Percentiles rank a stretch among this genome's conserved stretches.
Conservation (phyloP, 2,329 filamentous ascomycete genomes). For the Simplicillium aogashimaense region DNA sequence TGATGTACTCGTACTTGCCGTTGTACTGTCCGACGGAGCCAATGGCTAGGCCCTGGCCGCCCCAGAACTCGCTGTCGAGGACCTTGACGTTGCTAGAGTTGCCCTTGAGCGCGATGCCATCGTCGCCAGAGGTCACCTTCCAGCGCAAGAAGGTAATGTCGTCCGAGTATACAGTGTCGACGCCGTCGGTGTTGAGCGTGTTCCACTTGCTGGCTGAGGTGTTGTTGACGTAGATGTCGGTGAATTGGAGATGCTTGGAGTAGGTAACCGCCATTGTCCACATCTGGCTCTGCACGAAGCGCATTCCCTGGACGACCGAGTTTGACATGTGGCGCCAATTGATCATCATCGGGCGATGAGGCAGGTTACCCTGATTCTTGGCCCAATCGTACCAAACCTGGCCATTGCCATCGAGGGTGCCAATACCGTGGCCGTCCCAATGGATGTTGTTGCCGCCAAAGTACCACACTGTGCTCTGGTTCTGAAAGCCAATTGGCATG, state of each 20-base stretch:
- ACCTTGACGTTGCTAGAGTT: conserved; percentile 46
- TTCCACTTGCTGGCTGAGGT: conserved; percentile 21
- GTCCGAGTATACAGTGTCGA: conserved; percentile 41
- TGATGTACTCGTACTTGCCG: conserved; percentile 34
- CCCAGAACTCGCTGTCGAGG: conserved; percentile 35
- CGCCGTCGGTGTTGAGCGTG: conserved; percentile 30
- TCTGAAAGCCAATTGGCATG: conserved; percentile 42
- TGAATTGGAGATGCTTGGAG: conserved; percentile 33
- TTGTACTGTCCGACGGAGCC: conserved; percentile 48
- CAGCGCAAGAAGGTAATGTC: conserved; percentile 40
- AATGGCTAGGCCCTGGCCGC: conserved; percentile 43
- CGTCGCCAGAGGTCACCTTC: conserved; percentile 41
- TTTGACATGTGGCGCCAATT: conserved; percentile 32
- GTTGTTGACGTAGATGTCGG: conserved; percentile 44
- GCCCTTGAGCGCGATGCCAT: conserved; percentile 42
- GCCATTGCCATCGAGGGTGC: conserved; percentile 49
- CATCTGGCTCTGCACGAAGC: conserved; percentile 49
- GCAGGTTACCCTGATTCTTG: conserved; percentile 31
- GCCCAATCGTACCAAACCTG: conserved; percentile 49
- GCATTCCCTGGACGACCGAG: conserved; percentile 34
- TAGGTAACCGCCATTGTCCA: conserved; percentile 46
- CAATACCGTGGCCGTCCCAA: conserved; percentile 37
- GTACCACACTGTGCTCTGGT: conserved; percentile 43
- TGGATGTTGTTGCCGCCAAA: conserved; percentile 42
- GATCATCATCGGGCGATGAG: conserved; percentile 42